Base-by-base conservation (phyloP, 495 filamentous ascomycete species). In the Parmelia sp. region DNA sequence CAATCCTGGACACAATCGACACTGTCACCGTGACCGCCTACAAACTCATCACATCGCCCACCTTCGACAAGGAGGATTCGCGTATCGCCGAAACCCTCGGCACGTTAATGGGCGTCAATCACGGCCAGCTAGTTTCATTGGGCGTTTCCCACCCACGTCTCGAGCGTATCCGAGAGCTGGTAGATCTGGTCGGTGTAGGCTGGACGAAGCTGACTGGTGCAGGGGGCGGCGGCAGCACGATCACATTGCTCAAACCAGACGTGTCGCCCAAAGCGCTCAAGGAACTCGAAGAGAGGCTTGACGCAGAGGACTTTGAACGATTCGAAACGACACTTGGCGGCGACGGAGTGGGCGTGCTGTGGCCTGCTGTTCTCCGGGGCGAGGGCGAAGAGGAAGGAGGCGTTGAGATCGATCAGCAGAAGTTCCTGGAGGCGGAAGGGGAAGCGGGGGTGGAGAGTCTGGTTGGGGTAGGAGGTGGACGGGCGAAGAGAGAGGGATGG, bases 191-290 rank as follows among this genome's bases (percentile, higher is more conserved):
- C 39, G 87, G 90, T n/a, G 88, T 96, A 61, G 94, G 94, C 39
- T 97, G 91, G 91, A 95, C 94, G 8, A 98, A 98, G 72, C 82
- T 98, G 57, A 98, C 94, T 1, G 94, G 94, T 62, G 94, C 92
- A 9, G 94, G 94, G 17, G 94, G 93, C 7, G 94, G 94, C 45
- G 94, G 94, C 1, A 96, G 94, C 74, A 91, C 92, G 2, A 97
- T 98, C 69, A 94, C 92, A 5, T 75, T 98, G 8, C 78, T 97
- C 45, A 89, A 86, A 63, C 90, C 91, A 0, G 79, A 82, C 45
- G 75, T 76, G 56, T 71, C 77, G 56, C 61, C 71, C 21, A 77
- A 84, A 55, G 83, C 76, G 62, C 67, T 90, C 57, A 71, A 79
- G 29, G 74, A 79, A 4, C 79, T 98, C 27, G 83, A 93, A 70